phyloP scores from a whole-genome alignment of 2,329 filamentous ascomycete species.

The Aspergillus aculeatus region DNA sequence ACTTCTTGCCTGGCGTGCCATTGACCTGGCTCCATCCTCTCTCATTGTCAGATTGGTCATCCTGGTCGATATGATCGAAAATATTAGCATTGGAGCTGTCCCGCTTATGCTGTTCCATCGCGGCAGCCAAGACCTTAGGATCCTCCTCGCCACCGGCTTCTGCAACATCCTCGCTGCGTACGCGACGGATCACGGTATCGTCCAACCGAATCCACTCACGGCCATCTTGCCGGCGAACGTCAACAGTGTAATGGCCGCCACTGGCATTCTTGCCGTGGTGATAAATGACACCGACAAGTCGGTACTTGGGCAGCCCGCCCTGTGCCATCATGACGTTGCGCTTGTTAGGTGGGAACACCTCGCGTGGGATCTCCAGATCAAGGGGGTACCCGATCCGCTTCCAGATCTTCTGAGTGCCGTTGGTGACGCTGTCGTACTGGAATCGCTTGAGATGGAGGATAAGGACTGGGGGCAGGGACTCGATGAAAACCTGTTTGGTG shows the following conservation, averaged over 20 bases:
- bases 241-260: slow-evolving; percentile 96
- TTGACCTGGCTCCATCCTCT: slow-evolving; percentile 82
- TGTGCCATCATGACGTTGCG: slow-evolving; percentile 64
- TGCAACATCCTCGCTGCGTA: slow-evolving; percentile 84
- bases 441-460: slow-evolving; percentile 97
- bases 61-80: slow-evolving; percentile 66
- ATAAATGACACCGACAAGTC: slow-evolving; percentile 86
- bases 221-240: slow-evolving; percentile 91
- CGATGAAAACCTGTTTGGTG: slow-evolving; percentile 93
- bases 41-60: slow-evolving; percentile 64
- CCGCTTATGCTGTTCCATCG: slow-evolving; percentile 65
- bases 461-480: slow-evolving; percentile 83
- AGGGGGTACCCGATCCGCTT: slow-evolving; percentile 96
- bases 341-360: slow-evolving; percentile 77
- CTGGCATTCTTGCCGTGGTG: slow-evolving; percentile 97
- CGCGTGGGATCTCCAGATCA: slow-evolving; percentile 88
- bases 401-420: slow-evolving; percentile 93
- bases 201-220: slow-evolving; percentile 94
- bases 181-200: slow-evolving; percentile 83
- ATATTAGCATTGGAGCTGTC: slow-evolving; percentile 62
- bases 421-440: slow-evolving; percentile 81
- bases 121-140: slow-evolving; percentile 64
- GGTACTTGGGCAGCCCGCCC: slow-evolving; percentile 76
- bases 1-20: slow-evolving; percentile 66
- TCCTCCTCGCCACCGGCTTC: slow-evolving; percentile 81